A percentile compares a stretch with the other conserved stretches of the same genome.
phyloP scores from a whole-genome alignment of 2,329 filamentous ascomycete species.

The Coleophoma eucalyptorum region DNA sequence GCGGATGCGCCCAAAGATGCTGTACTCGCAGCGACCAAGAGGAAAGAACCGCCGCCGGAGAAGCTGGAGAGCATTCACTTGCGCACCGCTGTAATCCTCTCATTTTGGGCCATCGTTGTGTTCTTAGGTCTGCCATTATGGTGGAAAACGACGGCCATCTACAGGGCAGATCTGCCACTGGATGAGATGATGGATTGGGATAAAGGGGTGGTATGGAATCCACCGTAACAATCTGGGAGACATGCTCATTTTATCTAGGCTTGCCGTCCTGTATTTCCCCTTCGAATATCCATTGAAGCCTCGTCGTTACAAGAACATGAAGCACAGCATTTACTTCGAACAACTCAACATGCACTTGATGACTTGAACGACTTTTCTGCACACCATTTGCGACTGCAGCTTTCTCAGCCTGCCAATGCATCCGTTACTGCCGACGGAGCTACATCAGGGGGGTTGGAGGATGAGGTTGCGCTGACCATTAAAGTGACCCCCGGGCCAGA shows the following conservation, averaged over 20 bases:
- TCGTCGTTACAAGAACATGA: slow-evolving; percentile 62
- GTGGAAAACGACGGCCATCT: slow-evolving; percentile 93
- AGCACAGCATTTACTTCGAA: slow-evolving; percentile 67
- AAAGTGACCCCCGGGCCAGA: slow-evolving; percentile 62
- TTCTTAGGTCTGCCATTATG: slow-evolving; percentile 87
- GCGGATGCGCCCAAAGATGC: too few species aligned
- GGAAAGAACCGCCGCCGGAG: slow-evolving; percentile 65
- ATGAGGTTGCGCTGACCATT: slow-evolving; percentile 63
- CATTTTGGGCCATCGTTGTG: slow-evolving; percentile 87
- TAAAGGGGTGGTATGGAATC: slow-evolving; percentile 69
- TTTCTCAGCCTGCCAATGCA: slow-evolving; percentile 38
- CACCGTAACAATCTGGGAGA: neutral
- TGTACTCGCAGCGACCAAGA: slow-evolving; percentile 1
- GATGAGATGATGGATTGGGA: slow-evolving; percentile 89
- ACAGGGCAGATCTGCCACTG: slow-evolving; percentile 79
- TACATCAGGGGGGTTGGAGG: slow-evolving; percentile 32
- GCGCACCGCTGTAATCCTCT: slow-evolving; percentile 72
- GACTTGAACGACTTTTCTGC: slow-evolving; percentile 82
- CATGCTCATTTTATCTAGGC: slow-evolving; percentile 48
- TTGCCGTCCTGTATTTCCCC: slow-evolving; percentile 83
- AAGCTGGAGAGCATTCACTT: slow-evolving; percentile 63
- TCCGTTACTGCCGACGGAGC: slow-evolving; percentile 24
- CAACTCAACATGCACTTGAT: slow-evolving; percentile 84
- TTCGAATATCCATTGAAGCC: slow-evolving; percentile 75
- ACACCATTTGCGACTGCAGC: slow-evolving; percentile 73